Evolutionary conservation across 768 basidiomycete genomes (phyloP).

Genomic region (Tricholoma sp.): DNA sequence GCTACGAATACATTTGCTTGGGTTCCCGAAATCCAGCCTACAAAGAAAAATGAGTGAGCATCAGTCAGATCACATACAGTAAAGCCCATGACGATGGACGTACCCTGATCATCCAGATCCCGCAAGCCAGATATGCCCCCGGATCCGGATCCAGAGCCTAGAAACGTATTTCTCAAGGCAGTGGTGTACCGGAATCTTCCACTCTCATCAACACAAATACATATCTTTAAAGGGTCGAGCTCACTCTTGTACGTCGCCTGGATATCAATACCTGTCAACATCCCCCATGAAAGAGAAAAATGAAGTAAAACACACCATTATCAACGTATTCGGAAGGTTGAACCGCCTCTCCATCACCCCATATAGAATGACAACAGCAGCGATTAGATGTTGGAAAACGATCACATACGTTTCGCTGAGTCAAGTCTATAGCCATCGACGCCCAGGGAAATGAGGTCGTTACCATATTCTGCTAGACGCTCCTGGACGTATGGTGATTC

Average conservation of each 20-base stretch:
- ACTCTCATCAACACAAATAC: not conserved
- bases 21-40: conserved; percentile 54
- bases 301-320: conserved; percentile 32
- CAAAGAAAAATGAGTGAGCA: not conserved
- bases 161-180: conserved; percentile 48
- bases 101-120: conserved; percentile 47
- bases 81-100: not conserved
- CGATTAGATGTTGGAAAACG: not conserved
- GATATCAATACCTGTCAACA: not conserved
- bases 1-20: conserved; percentile 61
- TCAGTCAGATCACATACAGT: too few species aligned
- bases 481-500: conserved; percentile 56
- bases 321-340: conserved; percentile 52
- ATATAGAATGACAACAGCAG: conserved; percentile 22
- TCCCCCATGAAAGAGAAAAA: not conserved
- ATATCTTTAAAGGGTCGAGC: conserved; percentile 5
- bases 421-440: conserved; percentile 61
- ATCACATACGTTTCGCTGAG: conserved; percentile 53
- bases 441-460: conserved; percentile 58
- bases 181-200: conserved; percentile 55
- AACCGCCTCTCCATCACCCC: conserved; percentile 43
- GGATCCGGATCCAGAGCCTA: conserved; percentile 25
- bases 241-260: conserved; percentile 63
- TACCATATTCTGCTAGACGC: conserved; percentile 49
- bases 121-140: conserved; percentile 41